Conservation (phyloP, 176 grass and related monocot species). For the Rhynchospora tenuis region DNA sequence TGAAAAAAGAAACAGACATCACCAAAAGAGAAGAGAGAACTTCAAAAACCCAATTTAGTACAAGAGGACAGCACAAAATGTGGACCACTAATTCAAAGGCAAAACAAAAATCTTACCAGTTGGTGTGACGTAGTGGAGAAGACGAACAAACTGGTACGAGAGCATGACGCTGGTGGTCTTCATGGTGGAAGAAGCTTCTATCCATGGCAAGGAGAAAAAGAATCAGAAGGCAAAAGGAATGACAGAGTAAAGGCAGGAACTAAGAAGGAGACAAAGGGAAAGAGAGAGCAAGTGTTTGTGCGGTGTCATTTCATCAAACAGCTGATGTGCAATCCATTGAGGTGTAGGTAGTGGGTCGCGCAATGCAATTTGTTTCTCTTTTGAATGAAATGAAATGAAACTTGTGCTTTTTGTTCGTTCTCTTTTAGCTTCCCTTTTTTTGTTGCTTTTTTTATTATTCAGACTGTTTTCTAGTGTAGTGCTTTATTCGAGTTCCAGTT, state of each 20-base stretch:
- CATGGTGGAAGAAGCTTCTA: slow-evolving; percentile 22
- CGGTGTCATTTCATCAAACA: slow-evolving; percentile 26
- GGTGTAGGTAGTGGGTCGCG: neutral
- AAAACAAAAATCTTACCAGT: slow-evolving; percentile 1
- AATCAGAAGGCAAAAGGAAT: neutral
- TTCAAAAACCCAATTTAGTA: neutral
- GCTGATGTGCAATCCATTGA: slow-evolving; percentile 26
- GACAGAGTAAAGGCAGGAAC: slow-evolving; percentile 4
- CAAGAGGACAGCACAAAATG: neutral
- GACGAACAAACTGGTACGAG: slow-evolving; percentile 20
- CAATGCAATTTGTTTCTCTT: neutral
- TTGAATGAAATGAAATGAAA: neutral
- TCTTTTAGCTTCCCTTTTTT: slow-evolving; percentile 14
- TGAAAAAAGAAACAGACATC: neutral
- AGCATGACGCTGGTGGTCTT: neutral
- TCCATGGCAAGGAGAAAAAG: slow-evolving; percentile 8
- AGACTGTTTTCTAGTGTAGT: slow-evolving; percentile 4
- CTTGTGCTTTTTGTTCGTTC: slow-evolving; percentile 17
- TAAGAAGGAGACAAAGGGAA: neutral
- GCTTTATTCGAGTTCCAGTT: slow-evolving; percentile 20
- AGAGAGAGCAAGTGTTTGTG: slow-evolving; percentile 11
- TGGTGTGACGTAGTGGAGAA: neutral
- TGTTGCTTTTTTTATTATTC: neutral
- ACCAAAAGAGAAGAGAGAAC: neutral
- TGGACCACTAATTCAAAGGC: neutral